These are phyloP conservation scores for Suillus hirtellus DNA, from an alignment of 768 basidiomycete species.

Conservation along the genomic window DNA sequence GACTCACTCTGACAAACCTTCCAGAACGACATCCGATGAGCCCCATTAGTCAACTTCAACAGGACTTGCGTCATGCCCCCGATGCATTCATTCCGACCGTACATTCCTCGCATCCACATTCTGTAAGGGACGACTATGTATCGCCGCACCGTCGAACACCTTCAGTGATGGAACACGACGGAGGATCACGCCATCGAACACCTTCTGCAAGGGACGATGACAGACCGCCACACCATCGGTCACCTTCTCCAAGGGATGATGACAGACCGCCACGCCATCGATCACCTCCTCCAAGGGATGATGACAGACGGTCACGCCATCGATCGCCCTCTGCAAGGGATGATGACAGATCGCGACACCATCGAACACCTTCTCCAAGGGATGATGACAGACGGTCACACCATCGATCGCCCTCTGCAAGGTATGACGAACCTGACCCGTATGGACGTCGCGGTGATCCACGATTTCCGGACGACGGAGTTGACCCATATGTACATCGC, in stretches of 20 bases:
- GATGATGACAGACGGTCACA: neutral
- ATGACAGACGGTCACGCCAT: neutral
- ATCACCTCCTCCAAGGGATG: neutral
- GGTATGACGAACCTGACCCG: neutral
- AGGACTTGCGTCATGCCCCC: constrained; percentile 10
- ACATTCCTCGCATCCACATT: neutral
- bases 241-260: neutral
- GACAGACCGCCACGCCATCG: neutral
- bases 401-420: neutral
- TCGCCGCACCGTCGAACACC: too few relatives aligned
- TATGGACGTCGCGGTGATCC: neutral
- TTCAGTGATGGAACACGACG: too few relatives aligned
- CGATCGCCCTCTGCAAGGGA: neutral
- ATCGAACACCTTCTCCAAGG: neutral
- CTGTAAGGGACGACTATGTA: neutral
- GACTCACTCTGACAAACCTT: neutral
- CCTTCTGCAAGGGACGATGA: neutral
- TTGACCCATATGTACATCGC: neutral
- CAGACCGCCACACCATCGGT: neutral
- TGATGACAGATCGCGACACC: neutral
- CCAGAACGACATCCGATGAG: constrained; percentile 21
- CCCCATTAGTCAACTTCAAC: constrained; percentile 9
- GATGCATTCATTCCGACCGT: constrained; percentile 17
- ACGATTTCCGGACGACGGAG: neutral
- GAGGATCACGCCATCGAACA: neutral